Base-by-base conservation (phyloP, 2,329 filamentous ascomycete genomes). In the Chaetomium sp. region DNA sequence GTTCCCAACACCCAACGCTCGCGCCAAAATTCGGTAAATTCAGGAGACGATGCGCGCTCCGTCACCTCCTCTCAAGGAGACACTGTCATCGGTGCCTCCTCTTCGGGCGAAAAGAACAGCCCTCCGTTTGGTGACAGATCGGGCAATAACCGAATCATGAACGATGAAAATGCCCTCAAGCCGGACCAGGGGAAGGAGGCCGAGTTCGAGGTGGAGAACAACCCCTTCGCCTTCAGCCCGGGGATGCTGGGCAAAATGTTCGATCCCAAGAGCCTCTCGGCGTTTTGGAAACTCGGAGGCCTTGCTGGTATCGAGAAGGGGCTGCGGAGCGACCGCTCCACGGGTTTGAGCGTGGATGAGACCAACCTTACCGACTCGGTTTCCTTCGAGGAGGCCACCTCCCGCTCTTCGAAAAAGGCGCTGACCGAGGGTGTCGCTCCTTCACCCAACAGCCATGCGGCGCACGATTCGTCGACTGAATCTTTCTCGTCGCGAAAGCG, bases 221-320 rank as follows among this genome's bases (percentile, higher is more conserved):
- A 95, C 74, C 89, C 90, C 0, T 97, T 97, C 73, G 93, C 92
- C 19, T 97, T 92, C 74, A 87, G 88, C 1, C 90, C 90, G 2
- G 93, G 93, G 16, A 89, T 96, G 73, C 82, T 97, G 68, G 89
- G 88, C 72, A 97, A 96, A 77, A 85, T 97, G 79, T 87, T 94
- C 67, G 95, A 96, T 74, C 93, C 93, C 3, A 97, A 97, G 80
- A 96, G 87, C 67, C 78, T 96, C 64, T 82, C 89, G 13, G 93
- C 93, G 0, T 96, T 94, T 70, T 90, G 89, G 72, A 88, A 88
- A 16, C 75, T 97, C 5, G 93, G 93, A 57, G 93, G 93, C 27
- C 76, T 96, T 19, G 78, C 78, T 21, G 93, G 93, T 0, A 77
- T 97, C 57, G 92, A 94, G 76, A 90, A 87, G 73, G 93, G 93